Evolutionary conservation across 2,329 filamentous ascomycete genomes (phyloP).

Genomic region (Hymenoscyphus fraxineus): DNA sequence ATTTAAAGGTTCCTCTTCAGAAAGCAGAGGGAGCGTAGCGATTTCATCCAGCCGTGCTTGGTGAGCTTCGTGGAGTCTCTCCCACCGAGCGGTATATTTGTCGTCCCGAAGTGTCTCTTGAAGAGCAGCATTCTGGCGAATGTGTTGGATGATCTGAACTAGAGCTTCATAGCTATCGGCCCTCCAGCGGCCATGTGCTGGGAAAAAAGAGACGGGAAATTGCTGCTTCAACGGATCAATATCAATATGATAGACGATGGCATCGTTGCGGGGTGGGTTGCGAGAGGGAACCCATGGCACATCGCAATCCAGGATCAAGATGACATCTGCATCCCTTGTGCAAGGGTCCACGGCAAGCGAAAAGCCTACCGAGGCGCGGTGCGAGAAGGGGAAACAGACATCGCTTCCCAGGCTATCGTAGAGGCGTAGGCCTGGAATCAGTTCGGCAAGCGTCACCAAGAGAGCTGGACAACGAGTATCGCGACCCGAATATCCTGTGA

Average conservation of each 20-base stretch:
- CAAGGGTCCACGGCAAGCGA: conserved; percentile 68
- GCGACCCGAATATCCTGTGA: conserved; percentile 48
- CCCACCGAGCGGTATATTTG: conserved; percentile 42
- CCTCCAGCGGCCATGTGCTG: conserved; percentile 58
- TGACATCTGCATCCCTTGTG: conserved; percentile 72
- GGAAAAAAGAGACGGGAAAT: conserved; percentile 70
- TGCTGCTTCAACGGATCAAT: conserved; percentile 62
- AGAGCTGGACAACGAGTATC: conserved; percentile 43
- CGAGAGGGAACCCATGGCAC: conserved; percentile 84
- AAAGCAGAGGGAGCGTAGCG: conserved; percentile 22
- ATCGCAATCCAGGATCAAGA: conserved; percentile 80
- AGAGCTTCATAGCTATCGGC: conserved; percentile 61
- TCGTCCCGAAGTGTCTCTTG: conserved; percentile 39
- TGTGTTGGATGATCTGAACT: conserved; percentile 61
- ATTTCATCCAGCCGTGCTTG: conserved; percentile 51
- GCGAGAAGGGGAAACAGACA: conserved; percentile 70
- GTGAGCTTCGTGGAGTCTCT: conserved; percentile 54
- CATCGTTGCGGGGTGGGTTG: conserved; percentile 48
- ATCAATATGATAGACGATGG: conserved; percentile 58
- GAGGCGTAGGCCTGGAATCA: conserved; percentile 62
- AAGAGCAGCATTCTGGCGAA: conserved; percentile 46
- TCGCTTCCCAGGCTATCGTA: conserved; percentile 71
- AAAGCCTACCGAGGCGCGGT: conserved; percentile 63
- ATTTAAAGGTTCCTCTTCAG: conserved; percentile 24
- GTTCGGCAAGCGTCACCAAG: conserved; percentile 55